phyloP scores from a whole-genome alignment of 179 eudicot genomes.

The Carnegiea gigantea region DNA sequence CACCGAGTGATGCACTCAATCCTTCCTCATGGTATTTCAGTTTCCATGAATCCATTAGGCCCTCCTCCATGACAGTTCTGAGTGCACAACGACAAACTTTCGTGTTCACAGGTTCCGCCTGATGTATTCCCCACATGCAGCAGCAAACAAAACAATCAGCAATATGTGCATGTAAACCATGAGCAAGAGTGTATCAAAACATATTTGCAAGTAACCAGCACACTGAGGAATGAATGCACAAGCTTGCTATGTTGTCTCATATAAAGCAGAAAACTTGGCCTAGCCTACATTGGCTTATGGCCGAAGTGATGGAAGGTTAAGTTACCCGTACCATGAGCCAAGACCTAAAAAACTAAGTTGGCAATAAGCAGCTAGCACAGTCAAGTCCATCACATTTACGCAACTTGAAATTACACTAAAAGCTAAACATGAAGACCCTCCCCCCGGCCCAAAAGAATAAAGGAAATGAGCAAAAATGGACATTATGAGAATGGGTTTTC shows the following conservation, averaged over 20 bases:
- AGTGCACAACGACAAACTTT: conserved; percentile 2
- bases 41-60: not conserved
- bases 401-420: too few species aligned
- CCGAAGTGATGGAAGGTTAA: not conserved
- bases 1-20: not conserved
- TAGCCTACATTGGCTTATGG: not conserved
- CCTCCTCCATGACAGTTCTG: conserved; percentile 12
- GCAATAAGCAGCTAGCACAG: not conserved
- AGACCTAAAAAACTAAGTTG: not conserved
- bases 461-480: too few species aligned
- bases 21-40: not conserved
- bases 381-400: not conserved
- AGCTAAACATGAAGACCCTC: too few species aligned
- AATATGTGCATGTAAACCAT: too few species aligned
- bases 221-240: too few species aligned
- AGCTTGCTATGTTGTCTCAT: not conserved
- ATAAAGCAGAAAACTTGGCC: not conserved
- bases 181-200: too few species aligned
- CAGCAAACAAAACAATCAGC: not conserved
- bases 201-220: too few species aligned
- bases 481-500: too few species aligned
- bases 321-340: not conserved
- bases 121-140: not conserved
- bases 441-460: too few species aligned
- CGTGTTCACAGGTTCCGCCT: too few species aligned